Percentiles rank a stretch among this genome's conserved stretches.
These are phyloP conservation scores for Tylopilus sp. DNA, from an alignment of 768 basidiomycete species.

Conservation along the genomic window DNA sequence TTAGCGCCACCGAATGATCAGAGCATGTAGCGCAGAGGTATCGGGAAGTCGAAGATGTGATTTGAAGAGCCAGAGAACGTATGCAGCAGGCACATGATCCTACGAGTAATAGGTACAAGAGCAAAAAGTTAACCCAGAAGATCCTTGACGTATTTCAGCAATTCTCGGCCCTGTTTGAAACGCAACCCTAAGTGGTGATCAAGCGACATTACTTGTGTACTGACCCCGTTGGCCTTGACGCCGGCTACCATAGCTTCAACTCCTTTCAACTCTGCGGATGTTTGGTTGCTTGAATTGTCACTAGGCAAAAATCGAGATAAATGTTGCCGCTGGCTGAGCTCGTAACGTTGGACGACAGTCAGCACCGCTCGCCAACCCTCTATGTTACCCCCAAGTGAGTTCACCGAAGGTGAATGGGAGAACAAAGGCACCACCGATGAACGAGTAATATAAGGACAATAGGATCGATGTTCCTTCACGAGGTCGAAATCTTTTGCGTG, in stretches of 20 bases:
- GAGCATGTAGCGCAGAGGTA: background rate
- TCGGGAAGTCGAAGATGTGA: no score
- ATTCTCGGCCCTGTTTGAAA: conserved; percentile 55
- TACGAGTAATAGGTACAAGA: background rate
- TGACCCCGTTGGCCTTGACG: conserved; percentile 72
- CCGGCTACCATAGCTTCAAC: conserved; percentile 75
- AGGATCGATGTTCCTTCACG: conserved; percentile 78
- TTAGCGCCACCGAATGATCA: background rate
- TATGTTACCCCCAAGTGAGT: conserved; percentile 31
- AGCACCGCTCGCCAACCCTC: conserved; percentile 86
- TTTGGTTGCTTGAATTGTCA: conserved; percentile 28
- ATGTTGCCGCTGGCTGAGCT: conserved; percentile 55
- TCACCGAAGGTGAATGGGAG: conserved; percentile 27
- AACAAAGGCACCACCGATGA: conserved; percentile 63
- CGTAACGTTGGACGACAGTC: conserved; percentile 62
- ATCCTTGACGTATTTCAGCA: conserved; percentile 69
- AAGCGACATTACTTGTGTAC: conserved; percentile 27
- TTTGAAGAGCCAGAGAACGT: background rate
- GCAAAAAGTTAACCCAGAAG: conserved; percentile 48
- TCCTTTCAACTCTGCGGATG: conserved; percentile 37
- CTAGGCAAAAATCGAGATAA: conserved; percentile 27
- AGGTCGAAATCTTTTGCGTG: conserved; percentile 60
- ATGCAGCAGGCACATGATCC: background rate
- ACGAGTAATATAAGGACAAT: conserved; percentile 79
- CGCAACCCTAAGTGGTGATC: conserved; percentile 4